phyloP scores from a whole-genome alignment of 441 rosid species.

The Euphorbia corollata region DNA sequence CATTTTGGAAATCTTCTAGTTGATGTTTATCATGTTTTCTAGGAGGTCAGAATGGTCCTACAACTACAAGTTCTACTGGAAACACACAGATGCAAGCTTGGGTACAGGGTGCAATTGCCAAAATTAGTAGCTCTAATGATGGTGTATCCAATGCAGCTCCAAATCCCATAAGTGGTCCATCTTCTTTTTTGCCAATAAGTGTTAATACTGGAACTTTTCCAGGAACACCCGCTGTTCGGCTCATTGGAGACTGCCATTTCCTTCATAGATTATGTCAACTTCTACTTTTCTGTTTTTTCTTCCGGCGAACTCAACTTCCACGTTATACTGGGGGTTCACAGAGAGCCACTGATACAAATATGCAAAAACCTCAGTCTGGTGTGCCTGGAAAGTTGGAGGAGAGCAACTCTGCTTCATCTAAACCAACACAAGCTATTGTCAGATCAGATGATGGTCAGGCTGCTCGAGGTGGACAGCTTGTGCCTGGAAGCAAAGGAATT shows the following conservation, averaged over 20 bases:
- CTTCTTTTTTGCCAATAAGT: constrained; percentile 93
- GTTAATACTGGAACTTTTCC: constrained; percentile 99
- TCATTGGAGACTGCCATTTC: constrained; percentile 98
- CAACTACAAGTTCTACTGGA: constrained; percentile 81
- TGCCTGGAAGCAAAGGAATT: constrained; percentile 65
- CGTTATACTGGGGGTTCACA: constrained; percentile 46
- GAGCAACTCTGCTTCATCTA: constrained; percentile 52
- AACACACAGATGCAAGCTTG: constrained; percentile 98
- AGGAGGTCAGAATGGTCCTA: constrained; percentile 74
- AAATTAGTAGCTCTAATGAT: constrained; percentile 80
- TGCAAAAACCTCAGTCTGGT: constrained; percentile 71
- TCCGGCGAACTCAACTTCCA: constrained; percentile 61
- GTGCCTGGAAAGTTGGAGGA: constrained; percentile 78
- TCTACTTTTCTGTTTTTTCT: constrained; percentile 85
- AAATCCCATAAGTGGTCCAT: constrained; percentile 72
- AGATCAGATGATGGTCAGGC: constrained; percentile 74
- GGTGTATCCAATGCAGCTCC: constrained; percentile 60
- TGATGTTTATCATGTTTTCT: constrained; percentile 24
- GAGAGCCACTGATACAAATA: constrained; percentile 59
- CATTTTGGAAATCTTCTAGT: constrained; percentile 5
- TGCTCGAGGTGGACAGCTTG: constrained; percentile 53
- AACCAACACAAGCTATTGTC: constrained; percentile 48
- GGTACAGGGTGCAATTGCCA: constrained; percentile 98
- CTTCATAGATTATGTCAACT: constrained; percentile 97
- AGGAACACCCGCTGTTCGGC: constrained; percentile 99